Percentiles rank a stretch among this genome's conserved stretches.
These are phyloP conservation scores for Nemania serpens DNA, from an alignment of 2,329 filamentous ascomycete species.

Conservation along the genomic window DNA sequence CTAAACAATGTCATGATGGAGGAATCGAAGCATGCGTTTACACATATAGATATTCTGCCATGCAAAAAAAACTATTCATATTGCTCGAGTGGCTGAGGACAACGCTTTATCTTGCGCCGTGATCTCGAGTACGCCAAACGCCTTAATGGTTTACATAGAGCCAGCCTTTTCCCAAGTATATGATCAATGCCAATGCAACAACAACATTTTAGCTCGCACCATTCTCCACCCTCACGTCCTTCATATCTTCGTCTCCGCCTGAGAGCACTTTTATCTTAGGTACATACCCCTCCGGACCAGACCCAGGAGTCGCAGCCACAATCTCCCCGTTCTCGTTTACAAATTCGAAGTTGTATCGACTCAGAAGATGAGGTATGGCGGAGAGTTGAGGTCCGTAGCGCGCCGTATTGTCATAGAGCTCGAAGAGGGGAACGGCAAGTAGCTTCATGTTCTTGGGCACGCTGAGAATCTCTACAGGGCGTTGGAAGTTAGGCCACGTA, in stretches of 20 bases:
- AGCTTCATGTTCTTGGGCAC: constrained; percentile 99
- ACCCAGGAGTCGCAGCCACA: constrained; percentile 81
- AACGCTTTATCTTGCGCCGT: constrained; percentile 14
- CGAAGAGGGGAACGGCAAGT: constrained; percentile 92
- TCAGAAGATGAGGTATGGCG: constrained; percentile 92
- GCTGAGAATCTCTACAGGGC: constrained; percentile 77
- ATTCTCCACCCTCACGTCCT: constrained; percentile 41
- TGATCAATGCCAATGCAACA: background rate
- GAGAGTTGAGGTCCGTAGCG: constrained; percentile 95
- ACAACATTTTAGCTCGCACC: constrained; percentile 25
- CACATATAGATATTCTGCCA: background rate
- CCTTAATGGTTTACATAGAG: constrained; percentile 19
- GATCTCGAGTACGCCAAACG: constrained; percentile 29
- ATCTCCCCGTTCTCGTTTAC: constrained; percentile 91
- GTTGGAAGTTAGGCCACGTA: constrained; percentile 28
- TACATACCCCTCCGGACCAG: constrained; percentile 62
- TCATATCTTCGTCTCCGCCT: constrained; percentile 64
- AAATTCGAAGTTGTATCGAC: constrained; percentile 96
- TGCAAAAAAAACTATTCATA: constrained; percentile 6
- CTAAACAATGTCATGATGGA: constrained; percentile 29
- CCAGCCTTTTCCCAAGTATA: constrained; percentile 5
- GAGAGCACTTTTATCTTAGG: constrained; percentile 70
- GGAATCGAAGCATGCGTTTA: background rate
- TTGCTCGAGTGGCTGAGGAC: constrained; percentile 1
- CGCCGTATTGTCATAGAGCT: constrained; percentile 96